These are phyloP conservation scores for Citrullus mucosospermus DNA, from an alignment of 306 rosid genomes.

Conservation along the genomic window DNA sequence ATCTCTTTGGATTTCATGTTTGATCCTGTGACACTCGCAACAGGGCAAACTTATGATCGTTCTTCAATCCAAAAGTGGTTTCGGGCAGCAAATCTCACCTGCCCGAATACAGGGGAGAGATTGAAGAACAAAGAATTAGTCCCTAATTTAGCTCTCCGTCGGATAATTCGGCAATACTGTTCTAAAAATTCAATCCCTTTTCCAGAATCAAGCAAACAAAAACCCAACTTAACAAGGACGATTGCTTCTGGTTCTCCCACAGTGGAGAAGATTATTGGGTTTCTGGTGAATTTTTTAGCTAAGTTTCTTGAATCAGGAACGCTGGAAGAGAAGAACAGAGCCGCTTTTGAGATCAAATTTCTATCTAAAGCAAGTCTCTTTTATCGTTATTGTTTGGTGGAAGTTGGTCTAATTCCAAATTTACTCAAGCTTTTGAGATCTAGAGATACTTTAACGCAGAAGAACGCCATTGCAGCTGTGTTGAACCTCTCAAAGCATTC, in stretches of 20 bases:
- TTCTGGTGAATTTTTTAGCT: constrained; percentile 29
- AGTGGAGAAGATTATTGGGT: constrained; percentile 37
- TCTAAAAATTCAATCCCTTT: constrained; percentile 26
- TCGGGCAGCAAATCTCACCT: constrained; percentile 34
- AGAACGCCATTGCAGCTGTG: constrained; percentile 61
- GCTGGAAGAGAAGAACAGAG: constrained; percentile 28
- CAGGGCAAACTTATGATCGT: constrained; percentile 87
- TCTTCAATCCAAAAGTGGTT: constrained; percentile 80
- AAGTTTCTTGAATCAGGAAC: constrained; percentile 20
- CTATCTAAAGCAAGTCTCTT: constrained; percentile 63
- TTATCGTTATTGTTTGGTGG: constrained; percentile 58
- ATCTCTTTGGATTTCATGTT: constrained; percentile 66
- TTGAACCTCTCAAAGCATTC: constrained; percentile 60
- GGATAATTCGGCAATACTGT: constrained; percentile 45
- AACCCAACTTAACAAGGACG: constrained; percentile 20
- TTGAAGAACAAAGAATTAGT: constrained; percentile 37
- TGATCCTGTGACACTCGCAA: constrained; percentile 67
- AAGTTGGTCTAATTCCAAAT: constrained; percentile 39
- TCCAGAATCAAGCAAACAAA: constrained; percentile 21
- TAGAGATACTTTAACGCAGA: constrained; percentile 29
- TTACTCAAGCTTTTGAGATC: constrained; percentile 34
- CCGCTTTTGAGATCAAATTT: constrained; percentile 48
- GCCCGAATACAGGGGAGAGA: constrained; percentile 73
- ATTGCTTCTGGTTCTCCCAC: constrained; percentile 26
- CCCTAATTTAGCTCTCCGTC: constrained; percentile 44